Conservation (phyloP, 495 filamentous ascomycete genomes). For the Talaromyces borbonicus region DNA sequence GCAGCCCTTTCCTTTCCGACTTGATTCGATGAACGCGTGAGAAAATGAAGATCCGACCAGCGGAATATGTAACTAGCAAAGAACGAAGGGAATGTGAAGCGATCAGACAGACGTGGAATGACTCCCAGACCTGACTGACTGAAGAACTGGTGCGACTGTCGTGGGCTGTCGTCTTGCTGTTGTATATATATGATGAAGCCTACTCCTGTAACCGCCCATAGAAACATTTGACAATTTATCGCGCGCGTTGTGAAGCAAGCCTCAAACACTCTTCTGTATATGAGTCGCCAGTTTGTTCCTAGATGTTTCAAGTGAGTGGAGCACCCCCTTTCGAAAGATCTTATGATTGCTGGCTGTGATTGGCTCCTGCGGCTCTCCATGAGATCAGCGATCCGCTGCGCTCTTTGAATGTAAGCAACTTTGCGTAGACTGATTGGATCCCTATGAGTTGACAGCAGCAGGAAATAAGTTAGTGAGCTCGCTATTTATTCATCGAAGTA, state of each 20-base stretch:
- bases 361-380: background rate
- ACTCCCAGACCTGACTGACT: background rate
- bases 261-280: background rate
- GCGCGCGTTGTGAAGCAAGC: constrained; percentile 5
- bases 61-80: background rate
- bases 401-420: background rate
- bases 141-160: background rate
- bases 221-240: background rate
- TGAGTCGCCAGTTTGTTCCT: background rate
- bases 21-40: background rate
- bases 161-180: background rate
- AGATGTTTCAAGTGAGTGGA: constrained; percentile 4
- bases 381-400: background rate
- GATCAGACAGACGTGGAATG: background rate
- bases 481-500: too few species aligned
- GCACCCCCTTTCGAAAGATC: background rate
- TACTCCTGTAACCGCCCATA: background rate
- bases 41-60: background rate
- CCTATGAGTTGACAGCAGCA: too few species aligned
- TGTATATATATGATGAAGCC: constrained; percentile 1
- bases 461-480: too few species aligned
- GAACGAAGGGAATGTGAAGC: background rate
- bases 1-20: background rate
- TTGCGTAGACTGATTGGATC: background rate
- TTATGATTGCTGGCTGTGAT: background rate